These are phyloP conservation scores for Trichoderma sp. DNA, from an alignment of 2,329 filamentous ascomycete genomes.

Conservation along the genomic window DNA sequence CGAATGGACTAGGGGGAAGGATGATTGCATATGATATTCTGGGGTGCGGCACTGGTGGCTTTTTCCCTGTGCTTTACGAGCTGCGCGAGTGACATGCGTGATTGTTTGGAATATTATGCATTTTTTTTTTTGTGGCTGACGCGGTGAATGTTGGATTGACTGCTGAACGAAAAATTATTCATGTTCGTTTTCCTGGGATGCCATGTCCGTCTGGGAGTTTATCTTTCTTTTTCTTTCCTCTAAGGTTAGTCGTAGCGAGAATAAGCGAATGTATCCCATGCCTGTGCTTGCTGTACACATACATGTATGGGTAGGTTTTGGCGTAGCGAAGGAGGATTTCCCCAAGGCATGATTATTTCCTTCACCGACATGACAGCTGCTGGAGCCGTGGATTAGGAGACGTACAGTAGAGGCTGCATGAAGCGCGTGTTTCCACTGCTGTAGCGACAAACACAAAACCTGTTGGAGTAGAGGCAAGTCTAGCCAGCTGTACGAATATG, in stretches of 20 bases:
- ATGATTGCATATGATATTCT: constrained; percentile 6
- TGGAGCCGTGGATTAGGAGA: background rate
- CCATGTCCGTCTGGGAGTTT: background rate
- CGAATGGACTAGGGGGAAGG: background rate
- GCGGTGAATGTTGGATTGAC: background rate
- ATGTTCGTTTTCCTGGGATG: background rate
- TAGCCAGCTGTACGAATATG: background rate
- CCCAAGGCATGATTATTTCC: background rate
- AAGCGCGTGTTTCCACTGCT: background rate
- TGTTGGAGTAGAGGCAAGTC: background rate
- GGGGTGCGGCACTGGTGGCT: constrained; percentile 12
- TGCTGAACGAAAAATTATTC: background rate
- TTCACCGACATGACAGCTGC: constrained; percentile 11
- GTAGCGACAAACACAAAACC: too few relatives aligned
- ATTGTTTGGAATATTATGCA: background rate
- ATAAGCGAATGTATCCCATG: background rate
- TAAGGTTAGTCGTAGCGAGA: background rate
- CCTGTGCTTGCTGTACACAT: background rate
- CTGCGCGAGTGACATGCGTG: constrained; percentile 7
- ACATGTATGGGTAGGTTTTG: background rate
- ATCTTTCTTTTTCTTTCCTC: background rate
- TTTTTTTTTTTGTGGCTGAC: background rate
- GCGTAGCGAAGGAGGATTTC: background rate
- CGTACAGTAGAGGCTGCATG: background rate
- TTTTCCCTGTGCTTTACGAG: background rate